Evolutionary conservation across 208 protist species (phyloP), one percentile per base, ranked within the genome.

Genomic region (Leishmania major): DNA sequence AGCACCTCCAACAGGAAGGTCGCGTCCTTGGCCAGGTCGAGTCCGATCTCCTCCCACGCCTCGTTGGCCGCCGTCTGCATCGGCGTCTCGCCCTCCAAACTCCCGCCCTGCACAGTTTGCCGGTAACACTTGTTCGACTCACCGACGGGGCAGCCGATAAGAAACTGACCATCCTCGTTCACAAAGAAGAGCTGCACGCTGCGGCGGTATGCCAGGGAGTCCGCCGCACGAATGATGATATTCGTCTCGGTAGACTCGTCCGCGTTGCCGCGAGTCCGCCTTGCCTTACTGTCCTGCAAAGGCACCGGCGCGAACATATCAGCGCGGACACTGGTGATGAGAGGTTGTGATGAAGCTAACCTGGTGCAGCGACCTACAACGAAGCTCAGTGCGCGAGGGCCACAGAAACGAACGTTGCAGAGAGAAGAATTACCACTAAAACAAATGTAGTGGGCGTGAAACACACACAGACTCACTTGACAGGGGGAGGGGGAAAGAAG

Each of bases 141-240:
- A n/a, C 87, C 87, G 37, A 85, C 73, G 11, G 85, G 84, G 55
- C 84, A 83, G 35, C 85, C 81, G 0, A 79, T 66, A 37, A 93
- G 49, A 77, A 91, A 90, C 40, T 81, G 37, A 5, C 87, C 87
- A 0, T 51, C 25, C 49, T 85, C 79, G 55, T 89, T 88, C 60
- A 90, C 83, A 13, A 90, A 84, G 73, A 93, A 81, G 17, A 84
- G 79, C 82, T 87, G 87, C 17, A 90, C 87, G 74, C 87, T 90
- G 40, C 81, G 81, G 13, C 77, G 76, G 77, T 78, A 85, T 22
- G 77, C 77, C 1, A 25, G 72, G 15, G 59, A 53, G 47, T 80
- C 69, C 13, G 77, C 69, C 10, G 69, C 60, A 53, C 81, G 76
- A 55, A 85, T 35, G 35, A 85, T 31, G 15, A 85, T 71, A 22